Conservation (phyloP, 331 rosid species). For the Quercus tomentella region DNA sequence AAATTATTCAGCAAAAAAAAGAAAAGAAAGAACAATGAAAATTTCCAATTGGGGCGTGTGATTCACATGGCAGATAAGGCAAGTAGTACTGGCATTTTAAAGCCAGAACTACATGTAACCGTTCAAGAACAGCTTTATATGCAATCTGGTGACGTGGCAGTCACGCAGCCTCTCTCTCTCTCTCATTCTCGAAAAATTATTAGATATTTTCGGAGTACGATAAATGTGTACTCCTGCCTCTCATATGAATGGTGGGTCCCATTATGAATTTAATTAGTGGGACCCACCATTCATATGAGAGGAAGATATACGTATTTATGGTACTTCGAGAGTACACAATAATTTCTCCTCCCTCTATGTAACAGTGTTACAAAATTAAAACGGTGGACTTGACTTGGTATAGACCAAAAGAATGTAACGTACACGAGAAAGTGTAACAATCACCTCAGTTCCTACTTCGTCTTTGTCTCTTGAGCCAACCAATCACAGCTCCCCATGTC, state of each 20-base stretch:
- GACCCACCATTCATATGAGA: no score
- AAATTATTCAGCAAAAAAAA: no score
- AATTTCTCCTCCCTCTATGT: not conserved
- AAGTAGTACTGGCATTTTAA: not conserved
- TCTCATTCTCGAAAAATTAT: no score
- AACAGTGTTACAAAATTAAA: not conserved
- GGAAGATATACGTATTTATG: no score
- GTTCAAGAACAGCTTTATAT: not conserved
- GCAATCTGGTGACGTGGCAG: conserved; percentile 13
- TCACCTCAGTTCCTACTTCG: conserved; percentile 15
- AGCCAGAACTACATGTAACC: not conserved
- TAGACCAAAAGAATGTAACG: conserved; percentile 36
- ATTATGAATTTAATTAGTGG: no score
- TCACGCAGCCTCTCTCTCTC: no score
- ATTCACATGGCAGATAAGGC: not conserved
- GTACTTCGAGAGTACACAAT: no score
- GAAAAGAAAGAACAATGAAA: no score
- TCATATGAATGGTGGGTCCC: no score
- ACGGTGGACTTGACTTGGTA: not conserved
- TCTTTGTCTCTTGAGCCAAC: conserved; percentile 26
- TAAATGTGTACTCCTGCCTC: no score
- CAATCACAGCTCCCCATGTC: conserved; percentile 45
- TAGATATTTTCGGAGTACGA: no score
- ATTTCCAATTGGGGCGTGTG: not conserved
- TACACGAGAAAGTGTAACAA: conserved; percentile 3